A percentile compares a stretch with the other conserved stretches of the same genome.
phyloP scores from a whole-genome alignment of 1,284 basidiomycete species.

The Naganishia sp. region DNA sequence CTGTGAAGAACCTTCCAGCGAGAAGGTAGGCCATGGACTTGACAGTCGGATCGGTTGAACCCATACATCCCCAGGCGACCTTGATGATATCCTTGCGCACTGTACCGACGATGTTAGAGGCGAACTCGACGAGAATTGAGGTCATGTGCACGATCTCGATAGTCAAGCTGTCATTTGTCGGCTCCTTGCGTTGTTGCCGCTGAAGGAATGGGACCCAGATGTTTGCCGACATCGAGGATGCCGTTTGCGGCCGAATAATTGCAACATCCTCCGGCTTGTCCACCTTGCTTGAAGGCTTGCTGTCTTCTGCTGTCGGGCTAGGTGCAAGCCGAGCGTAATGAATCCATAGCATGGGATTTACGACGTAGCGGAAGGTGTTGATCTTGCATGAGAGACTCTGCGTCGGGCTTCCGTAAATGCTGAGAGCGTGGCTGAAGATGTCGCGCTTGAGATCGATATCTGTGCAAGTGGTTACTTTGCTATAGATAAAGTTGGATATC shows the following conservation, averaged over 20 bases:
- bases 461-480: slow-evolving; percentile 68
- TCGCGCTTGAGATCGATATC: slow-evolving; percentile 71
- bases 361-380: slow-evolving; percentile 78
- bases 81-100: slow-evolving; percentile 93
- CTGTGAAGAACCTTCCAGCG: slow-evolving; percentile 90
- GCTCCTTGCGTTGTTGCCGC: slow-evolving; percentile 40
- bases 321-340: slow-evolving; percentile 61
- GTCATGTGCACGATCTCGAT: slow-evolving; percentile 92
- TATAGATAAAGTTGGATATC: slow-evolving; percentile 85
- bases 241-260: slow-evolving; percentile 42
- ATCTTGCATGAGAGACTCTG: slow-evolving; percentile 79
- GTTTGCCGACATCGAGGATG: slow-evolving; percentile 44
- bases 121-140: slow-evolving; percentile 83
- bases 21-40: slow-evolving; percentile 93
- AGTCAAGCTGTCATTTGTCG: slow-evolving; percentile 61
- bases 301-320: slow-evolving; percentile 40
- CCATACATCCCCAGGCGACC: slow-evolving; percentile 70
- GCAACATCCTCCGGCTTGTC: slow-evolving; percentile 31
- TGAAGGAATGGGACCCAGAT: slow-evolving; percentile 49
- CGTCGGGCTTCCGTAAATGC: slow-evolving; percentile 72
- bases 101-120: slow-evolving; percentile 72
- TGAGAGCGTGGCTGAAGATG: slow-evolving; percentile 79
- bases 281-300: slow-evolving; percentile 38
- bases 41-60: slow-evolving; percentile 74
- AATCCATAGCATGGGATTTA: slow-evolving; percentile 85